phyloP scores from a whole-genome alignment of 2,329 filamentous ascomycete species.

The Diaporthe amygdali region DNA sequence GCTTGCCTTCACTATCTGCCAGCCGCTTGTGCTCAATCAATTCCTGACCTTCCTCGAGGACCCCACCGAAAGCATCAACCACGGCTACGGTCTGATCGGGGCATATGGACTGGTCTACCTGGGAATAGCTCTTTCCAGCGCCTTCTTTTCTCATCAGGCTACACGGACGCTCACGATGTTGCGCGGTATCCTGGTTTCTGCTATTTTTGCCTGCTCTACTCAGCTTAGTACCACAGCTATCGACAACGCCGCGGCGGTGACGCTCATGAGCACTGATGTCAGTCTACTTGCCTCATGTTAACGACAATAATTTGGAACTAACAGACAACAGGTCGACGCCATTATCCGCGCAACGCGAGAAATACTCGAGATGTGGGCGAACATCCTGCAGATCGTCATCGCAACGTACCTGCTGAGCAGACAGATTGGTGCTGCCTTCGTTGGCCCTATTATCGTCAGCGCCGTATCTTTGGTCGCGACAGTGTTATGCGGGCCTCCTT shows the following conservation, averaged over 20 bases:
- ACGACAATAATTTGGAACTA: neutral
- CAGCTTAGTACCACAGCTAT: slow-evolving; percentile 33
- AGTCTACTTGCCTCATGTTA: neutral
- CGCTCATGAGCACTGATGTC: slow-evolving; percentile 48
- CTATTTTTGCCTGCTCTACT: slow-evolving; percentile 40
- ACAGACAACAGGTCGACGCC: slow-evolving; percentile 38
- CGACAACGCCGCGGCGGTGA: slow-evolving; percentile 41
- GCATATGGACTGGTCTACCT: slow-evolving; percentile 1
- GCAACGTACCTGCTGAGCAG: slow-evolving; percentile 39
- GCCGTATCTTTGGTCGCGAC: slow-evolving; percentile 9
- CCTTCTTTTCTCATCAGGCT: slow-evolving; percentile 38
- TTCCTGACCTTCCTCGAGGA: slow-evolving; percentile 39
- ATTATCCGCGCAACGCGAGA: slow-evolving; percentile 35
- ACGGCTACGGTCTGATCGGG: slow-evolving; percentile 35
- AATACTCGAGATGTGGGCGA: slow-evolving; percentile 40
- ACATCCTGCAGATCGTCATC: slow-evolving; percentile 39
- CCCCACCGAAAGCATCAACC: neutral
- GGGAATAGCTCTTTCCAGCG: slow-evolving; percentile 35
- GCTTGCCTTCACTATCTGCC: slow-evolving; percentile 42
- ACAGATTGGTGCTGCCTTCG: slow-evolving; percentile 40
- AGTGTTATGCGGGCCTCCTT: neutral
- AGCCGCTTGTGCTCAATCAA: slow-evolving; percentile 41
- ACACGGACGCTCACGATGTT: slow-evolving; percentile 39
- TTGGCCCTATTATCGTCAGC: slow-evolving; percentile 29
- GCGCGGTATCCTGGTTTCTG: slow-evolving; percentile 37